Evolutionary conservation across 306 rosid genomes (phyloP), one percentile per base, ranked within the genome.

Genomic region (Cicer judaicum): DNA sequence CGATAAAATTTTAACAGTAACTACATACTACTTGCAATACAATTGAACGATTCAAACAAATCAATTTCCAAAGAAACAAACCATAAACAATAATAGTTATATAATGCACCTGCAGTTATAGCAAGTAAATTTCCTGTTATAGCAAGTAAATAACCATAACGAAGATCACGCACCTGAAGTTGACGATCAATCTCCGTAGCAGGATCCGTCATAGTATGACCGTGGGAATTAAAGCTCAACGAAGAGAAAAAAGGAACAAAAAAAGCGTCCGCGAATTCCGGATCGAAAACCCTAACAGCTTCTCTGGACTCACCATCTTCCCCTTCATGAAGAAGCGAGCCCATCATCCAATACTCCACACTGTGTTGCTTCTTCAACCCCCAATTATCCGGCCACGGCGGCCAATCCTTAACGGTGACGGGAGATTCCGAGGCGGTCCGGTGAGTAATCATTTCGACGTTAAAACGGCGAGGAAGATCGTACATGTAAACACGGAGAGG

Each of bases 261-360:
- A 78, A 95, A 90, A 10, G 89, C 95, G 41, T 92, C 93, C 0
- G 98, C 99, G 24, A 74, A 36, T 75, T 88, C 98, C 8, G 97
- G 97, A 90, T 94, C 93, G 69, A 73, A 87, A 78, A 92, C 98
- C 91, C 93, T 92, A 48, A 86, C 70, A 7, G 79, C 96, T 39
- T 89, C 96, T n/a, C 85, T 68, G 61, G 40, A 75, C 7, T 79
- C 89, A 1, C 57, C 77, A 10, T 18, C 82, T 7, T 36, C 61
- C 3, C 78, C 87, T 16, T 82, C 82, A 46, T 78, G 68, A 36
- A 94, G 24, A 50, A 94, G 90, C 87, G 96, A 94, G 3, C 98
- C 98, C 98, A 88, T 92, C 96, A 94, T 90, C 99, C 99, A 94
- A 68, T 86, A 94, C 93, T 92, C 99, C 5, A 90, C 90, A 69